phyloP scores from a whole-genome alignment of 805 yeast species.

The Saccharomycopsis lassenensis region DNA sequence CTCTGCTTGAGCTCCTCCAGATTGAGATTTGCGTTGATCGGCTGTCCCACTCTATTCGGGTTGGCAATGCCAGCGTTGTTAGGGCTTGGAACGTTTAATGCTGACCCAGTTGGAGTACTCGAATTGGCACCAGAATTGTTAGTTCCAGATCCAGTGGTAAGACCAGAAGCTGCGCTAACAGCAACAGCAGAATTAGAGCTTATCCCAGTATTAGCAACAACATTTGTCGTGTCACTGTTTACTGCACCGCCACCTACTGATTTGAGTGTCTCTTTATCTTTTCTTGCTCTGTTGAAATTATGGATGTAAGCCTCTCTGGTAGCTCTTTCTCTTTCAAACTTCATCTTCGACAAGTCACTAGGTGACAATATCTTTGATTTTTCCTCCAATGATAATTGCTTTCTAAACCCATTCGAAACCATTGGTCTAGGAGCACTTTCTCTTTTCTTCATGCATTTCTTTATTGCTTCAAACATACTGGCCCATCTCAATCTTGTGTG shows the following conservation, averaged over 20 bases:
- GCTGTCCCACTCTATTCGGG: too few species aligned
- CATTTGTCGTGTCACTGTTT: neutral
- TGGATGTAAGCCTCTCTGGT: conserved; percentile 61
- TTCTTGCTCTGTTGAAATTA: conserved; percentile 23
- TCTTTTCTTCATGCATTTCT: conserved; percentile 81
- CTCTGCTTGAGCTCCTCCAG: conserved; percentile 11
- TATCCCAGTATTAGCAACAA: neutral
- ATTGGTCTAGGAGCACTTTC: conserved; percentile 59
- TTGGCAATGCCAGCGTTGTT: too few species aligned
- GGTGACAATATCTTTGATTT: conserved; percentile 55
- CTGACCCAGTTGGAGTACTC: conserved; percentile 3
- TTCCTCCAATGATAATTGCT: conserved; percentile 32
- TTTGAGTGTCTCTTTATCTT: neutral
- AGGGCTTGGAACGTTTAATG: too few species aligned
- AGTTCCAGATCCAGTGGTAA: conserved; percentile 7
- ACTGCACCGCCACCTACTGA: neutral
- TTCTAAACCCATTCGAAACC: conserved; percentile 30
- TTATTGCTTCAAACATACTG: conserved; percentile 90
- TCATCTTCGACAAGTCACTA: conserved; percentile 70
- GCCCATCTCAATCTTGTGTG: conserved; percentile 91
- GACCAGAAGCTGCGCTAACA: conserved; percentile 20
- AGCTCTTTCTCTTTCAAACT: conserved; percentile 77
- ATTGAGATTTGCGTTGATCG: too few species aligned
- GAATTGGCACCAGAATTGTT: conserved; percentile 15
- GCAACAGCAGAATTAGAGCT: conserved; percentile 20